phyloP scores from a whole-genome alignment of 208 protist species.

The Trypanosoma lewisi region DNA sequence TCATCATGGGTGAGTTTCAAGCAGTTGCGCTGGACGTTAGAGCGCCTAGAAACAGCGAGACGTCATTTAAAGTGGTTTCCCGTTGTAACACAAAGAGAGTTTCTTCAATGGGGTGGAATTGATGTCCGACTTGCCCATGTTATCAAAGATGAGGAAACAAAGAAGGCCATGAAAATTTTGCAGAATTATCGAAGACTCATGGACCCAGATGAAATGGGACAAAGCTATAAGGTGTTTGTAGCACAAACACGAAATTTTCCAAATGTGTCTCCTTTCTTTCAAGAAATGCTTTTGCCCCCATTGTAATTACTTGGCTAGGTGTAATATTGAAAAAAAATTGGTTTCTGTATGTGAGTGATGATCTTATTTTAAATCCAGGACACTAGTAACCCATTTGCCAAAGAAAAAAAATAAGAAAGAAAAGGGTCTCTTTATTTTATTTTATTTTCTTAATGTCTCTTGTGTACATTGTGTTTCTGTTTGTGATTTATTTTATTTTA shows the following conservation, averaged over 20 bases:
- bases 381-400: too few relatives aligned
- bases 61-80: slow-evolving; percentile 86
- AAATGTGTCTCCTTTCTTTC: slow-evolving; percentile 82
- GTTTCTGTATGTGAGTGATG: not conserved
- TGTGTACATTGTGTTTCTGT: too few relatives aligned
- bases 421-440: too few relatives aligned
- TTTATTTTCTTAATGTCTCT: too few relatives aligned
- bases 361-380: too few relatives aligned
- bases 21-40: slow-evolving; percentile 78
- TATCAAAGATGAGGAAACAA: slow-evolving; percentile 87
- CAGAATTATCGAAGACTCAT: slow-evolving; percentile 85
- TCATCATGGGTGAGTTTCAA: slow-evolving; percentile 89
- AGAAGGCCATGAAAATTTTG: slow-evolving; percentile 83
- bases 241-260: slow-evolving; percentile 85
- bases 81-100: slow-evolving; percentile 80
- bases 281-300: slow-evolving; percentile 67
- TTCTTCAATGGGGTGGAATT: slow-evolving; percentile 84
- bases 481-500: too few relatives aligned
- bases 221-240: slow-evolving; percentile 91
- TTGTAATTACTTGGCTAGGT: slow-evolving; percentile 21
- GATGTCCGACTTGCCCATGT: slow-evolving; percentile 84
- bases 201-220: slow-evolving; percentile 83
- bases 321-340: not conserved
- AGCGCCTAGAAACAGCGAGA: slow-evolving; percentile 78
- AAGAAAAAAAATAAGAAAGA: too few relatives aligned